These are phyloP conservation scores for Xylariaceae sp. DNA, from an alignment of 2,329 filamentous ascomycete genomes.

Conservation along the genomic window DNA sequence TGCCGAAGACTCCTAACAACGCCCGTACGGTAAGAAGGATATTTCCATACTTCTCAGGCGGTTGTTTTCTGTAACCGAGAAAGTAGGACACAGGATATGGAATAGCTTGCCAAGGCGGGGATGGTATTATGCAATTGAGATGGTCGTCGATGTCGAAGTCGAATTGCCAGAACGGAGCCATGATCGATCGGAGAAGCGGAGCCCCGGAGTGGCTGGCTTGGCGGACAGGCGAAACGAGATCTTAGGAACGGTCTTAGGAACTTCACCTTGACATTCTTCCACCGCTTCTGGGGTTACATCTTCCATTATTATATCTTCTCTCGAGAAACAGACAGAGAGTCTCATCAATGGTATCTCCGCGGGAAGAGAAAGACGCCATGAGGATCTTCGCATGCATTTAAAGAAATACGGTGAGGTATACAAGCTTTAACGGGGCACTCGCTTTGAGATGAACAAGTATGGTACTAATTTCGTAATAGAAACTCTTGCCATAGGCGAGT, in stretches of 20 bases:
- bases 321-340: background rate
- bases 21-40: conserved; percentile 67
- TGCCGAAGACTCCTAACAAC: conserved; percentile 68
- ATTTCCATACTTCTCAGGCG: conserved; percentile 57
- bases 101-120: conserved; percentile 67
- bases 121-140: conserved; percentile 73
- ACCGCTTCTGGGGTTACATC: too few species aligned
- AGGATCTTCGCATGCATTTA: background rate
- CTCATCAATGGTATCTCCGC: conserved; percentile 20
- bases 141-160: conserved; percentile 80
- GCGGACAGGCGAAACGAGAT: too few species aligned
- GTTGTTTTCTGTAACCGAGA: conserved; percentile 65
- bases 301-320: background rate
- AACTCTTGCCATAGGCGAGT: conserved; percentile 19
- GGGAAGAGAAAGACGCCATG: background rate
- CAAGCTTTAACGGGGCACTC: background rate
- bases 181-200: background rate
- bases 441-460: background rate
- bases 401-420: background rate
- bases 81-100: conserved; percentile 73
- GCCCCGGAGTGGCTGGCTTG: background rate
- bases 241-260: too few species aligned
- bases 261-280: too few species aligned
- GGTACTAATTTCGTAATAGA: conserved; percentile 31
- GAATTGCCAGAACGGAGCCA: conserved; percentile 43